Base-by-base conservation (phyloP, 2,329 filamentous ascomycete species). In the Colletotrichum echinochloae region DNA sequence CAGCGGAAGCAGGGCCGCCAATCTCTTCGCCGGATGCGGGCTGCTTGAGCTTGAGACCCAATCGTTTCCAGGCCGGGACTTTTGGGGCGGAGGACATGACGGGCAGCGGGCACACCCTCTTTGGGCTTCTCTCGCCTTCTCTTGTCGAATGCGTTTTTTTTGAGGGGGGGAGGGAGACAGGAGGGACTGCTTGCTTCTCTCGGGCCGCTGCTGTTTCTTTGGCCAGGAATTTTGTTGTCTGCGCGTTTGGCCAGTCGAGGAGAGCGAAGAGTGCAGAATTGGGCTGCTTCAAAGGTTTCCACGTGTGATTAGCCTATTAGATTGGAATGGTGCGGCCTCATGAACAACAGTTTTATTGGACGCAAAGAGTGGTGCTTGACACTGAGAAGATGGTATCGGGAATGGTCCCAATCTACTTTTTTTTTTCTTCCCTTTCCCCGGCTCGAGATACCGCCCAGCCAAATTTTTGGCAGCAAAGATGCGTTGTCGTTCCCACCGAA, bases 31-130 rank as follows among this genome's bases (percentile, higher is more conserved):
- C 69, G 60, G 69, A 71, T 73, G 77, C 76, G 74, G 77, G 75
- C 66, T 76, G 77, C 80, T 89, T 89, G 80, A 89, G 87, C 83
- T 89, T 89, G 78, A 89, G 85, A 80, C 88, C 88, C 83, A 89
- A 85, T 83, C 86, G 85, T 78, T 89, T 89, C 87, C 88, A 89
- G 73, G 87, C 87, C 67, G 88, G 87, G 72, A 86, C 81, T 75
- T 77, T 79, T 75, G 79, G 79, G 75, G 77, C 79, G 76, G 82
- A 78, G 74, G 82, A 83, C 82, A 85, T 85, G 78, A 75, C 80
- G 75, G 74, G 75, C 73, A 78, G 76, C 65, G 71, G 70, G 55
- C 66, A 72, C 67, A 71, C 68, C 68, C 71, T 72, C 68, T 71
- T 60, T 41, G 16, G 51, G 39, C 20, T 51, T 51, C 54, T 49